Evolutionary conservation across 2,329 filamentous ascomycete genomes (phyloP), one percentile per base, ranked within the genome.

Genomic region (Shiraia sp.): DNA sequence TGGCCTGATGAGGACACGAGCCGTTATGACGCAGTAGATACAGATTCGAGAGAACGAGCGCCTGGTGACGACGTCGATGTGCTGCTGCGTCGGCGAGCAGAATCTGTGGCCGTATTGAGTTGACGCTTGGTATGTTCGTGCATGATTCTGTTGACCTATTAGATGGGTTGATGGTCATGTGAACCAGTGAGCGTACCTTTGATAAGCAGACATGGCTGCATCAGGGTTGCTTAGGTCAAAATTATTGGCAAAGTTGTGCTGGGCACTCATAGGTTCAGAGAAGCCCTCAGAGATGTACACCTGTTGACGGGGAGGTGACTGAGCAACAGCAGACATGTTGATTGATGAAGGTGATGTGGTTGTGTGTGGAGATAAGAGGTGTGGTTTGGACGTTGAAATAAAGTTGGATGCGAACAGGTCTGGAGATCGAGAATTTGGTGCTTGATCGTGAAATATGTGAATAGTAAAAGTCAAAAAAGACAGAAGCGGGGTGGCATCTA

Each of bases 61-160:
- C 7, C 17, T 8, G 38, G 12, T 15, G 32, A 35, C 17, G 45
- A 45, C 14, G 32, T 40, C 19, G 47, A 51, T 28, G 38, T 23
- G 28, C 45, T 55, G 17, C 49, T 57, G 43, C 73, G 67, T 58
- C 74, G 63, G 23, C 72, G 68, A 3, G 72, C 72, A 7, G 73
- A 76, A 45, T 66, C 66, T 32, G 72, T 72, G 1, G 74, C 74
- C 32, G 66, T 71, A 36, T 66, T 70, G 32, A 76, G 72, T 53
- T 77, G 74, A 36, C 69, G 68, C 59, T 73, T 75, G 49, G 75
- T 77, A 63, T 77, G 74, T 49, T 75, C 69, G 46, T 76, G 74
- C 73, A 77, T 76, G 36, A 76, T 65, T 35, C 74, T 76, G 33
- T 4, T 2, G 6, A 10, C 0, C n/a, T 19, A 34, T 64, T 53